Percentiles rank a stretch among this genome's conserved stretches.
Evolutionary conservation across 2,329 filamentous ascomycete genomes (phyloP).

Genomic region (Daldinia sp.): DNA sequence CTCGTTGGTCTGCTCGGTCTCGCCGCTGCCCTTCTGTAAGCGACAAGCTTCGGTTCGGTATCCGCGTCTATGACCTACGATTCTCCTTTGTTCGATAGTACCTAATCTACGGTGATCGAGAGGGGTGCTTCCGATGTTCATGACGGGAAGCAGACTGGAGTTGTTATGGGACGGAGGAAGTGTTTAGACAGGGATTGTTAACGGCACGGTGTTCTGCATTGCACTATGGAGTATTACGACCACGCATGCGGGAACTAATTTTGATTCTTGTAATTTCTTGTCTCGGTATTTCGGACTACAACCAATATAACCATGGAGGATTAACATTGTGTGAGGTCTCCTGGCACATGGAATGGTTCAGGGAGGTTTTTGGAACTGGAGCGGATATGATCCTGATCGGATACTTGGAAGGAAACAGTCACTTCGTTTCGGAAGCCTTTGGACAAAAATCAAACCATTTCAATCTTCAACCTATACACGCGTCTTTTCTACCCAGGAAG

Average conservation of each 20-base stretch:
- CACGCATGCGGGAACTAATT: constrained; percentile 53
- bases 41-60: constrained; percentile 51
- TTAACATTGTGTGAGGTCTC: constrained; percentile 55
- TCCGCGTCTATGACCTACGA: constrained; percentile 55
- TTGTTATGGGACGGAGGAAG: constrained; percentile 44
- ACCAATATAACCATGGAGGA: constrained; percentile 52
- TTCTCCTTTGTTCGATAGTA: constrained; percentile 58
- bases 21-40: constrained; percentile 70
- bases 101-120: constrained; percentile 54
- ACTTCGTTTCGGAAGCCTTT: constrained; percentile 27
- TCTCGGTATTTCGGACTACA: constrained; percentile 53
- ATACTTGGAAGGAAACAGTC: constrained; percentile 28
- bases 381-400: constrained; percentile 19
- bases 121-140: constrained; percentile 54
- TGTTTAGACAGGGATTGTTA: constrained; percentile 50
- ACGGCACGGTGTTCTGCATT: constrained; percentile 52
- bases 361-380: constrained; percentile 34
- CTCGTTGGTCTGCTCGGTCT: constrained; percentile 71
- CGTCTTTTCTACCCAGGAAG: constrained; percentile 42
- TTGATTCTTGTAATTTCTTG: constrained; percentile 60
- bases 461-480: constrained; percentile 31
- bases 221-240: constrained; percentile 54
- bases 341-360: constrained; percentile 40
- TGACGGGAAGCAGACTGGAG: constrained; percentile 55
- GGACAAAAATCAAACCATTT: constrained; percentile 47